Percentiles rank a stretch among this genome's conserved stretches.
Conservation (phyloP, 192 early-diverging fungal genomes). For the Coemansia sp. region DNA sequence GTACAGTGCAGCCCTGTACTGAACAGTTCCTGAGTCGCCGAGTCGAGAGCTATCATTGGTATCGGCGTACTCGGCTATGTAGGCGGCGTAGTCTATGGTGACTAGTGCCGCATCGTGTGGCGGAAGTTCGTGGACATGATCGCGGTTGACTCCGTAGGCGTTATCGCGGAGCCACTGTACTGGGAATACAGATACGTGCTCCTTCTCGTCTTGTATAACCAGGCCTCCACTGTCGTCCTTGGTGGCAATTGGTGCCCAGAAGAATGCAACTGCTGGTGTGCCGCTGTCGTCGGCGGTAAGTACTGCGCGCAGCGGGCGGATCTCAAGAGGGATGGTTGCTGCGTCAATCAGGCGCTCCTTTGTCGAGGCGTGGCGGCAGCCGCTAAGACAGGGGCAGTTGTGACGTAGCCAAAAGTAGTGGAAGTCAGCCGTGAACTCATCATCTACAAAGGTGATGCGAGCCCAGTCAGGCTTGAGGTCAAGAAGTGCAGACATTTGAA, state of each 20-base stretch:
- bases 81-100: slow-evolving; percentile 38
- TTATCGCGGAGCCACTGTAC: slow-evolving; percentile 44
- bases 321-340: slow-evolving; percentile 39
- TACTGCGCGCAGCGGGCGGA: slow-evolving; percentile 39
- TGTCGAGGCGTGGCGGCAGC: slow-evolving; percentile 45
- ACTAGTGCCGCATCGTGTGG: slow-evolving; percentile 39
- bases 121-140: slow-evolving; percentile 29
- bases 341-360: slow-evolving; percentile 54
- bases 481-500: slow-evolving; percentile 29
- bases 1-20: slow-evolving; percentile 33
- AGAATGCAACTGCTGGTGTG: slow-evolving; percentile 26
- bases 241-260: slow-evolving; percentile 45
- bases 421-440: slow-evolving; percentile 32
- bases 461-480: slow-evolving; percentile 52
- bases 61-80: slow-evolving; percentile 10
- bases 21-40: not conserved
- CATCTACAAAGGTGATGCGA: slow-evolving; percentile 27
- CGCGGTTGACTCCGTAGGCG: slow-evolving; percentile 40
- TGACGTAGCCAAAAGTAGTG: slow-evolving; percentile 58
- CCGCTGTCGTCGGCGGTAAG: slow-evolving; percentile 1
- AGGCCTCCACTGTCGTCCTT: slow-evolving; percentile 39
- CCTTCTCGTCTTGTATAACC: slow-evolving; percentile 25
- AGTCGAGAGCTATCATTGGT: not conserved
- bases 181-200: slow-evolving; percentile 36
- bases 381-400: slow-evolving; percentile 53